Evolutionary conservation across 2,329 filamentous ascomycete species (phyloP).

Genomic region (Alternaria conjuncta): DNA sequence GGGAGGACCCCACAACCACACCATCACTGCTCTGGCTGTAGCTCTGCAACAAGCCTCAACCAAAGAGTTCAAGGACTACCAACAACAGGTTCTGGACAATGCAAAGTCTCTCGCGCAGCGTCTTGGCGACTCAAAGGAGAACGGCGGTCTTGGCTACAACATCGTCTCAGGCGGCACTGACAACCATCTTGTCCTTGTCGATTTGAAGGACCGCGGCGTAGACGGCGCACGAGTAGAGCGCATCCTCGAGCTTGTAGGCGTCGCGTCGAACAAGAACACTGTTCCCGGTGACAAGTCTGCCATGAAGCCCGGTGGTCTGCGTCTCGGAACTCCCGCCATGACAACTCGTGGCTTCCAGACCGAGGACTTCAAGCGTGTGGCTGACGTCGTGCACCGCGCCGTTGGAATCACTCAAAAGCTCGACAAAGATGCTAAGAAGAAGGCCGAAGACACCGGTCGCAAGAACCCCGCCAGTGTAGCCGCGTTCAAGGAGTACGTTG

Average conservation of each 20-base stretch:
- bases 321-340: slow-evolving; percentile 97
- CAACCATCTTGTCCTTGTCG: slow-evolving; percentile 95
- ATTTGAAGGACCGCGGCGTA: slow-evolving; percentile 84
- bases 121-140: slow-evolving; percentile 72
- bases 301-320: slow-evolving; percentile 90
- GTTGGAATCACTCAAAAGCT: slow-evolving; percentile 51
- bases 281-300: slow-evolving; percentile 98
- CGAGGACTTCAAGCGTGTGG: slow-evolving; percentile 80
- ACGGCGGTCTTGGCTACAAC: slow-evolving; percentile 81
- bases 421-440: slow-evolving; percentile 49
- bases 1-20: slow-evolving; percentile 99
- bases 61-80: slow-evolving; percentile 92
- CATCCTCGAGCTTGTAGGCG: slow-evolving; percentile 96
- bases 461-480: slow-evolving; percentile 50
- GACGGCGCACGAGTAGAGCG: slow-evolving; percentile 96
- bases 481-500: slow-evolving; percentile 51
- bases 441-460: slow-evolving; percentile 44
- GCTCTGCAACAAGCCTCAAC: slow-evolving; percentile 92
- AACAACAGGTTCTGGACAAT: slow-evolving; percentile 89
- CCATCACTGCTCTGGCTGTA: slow-evolving; percentile 94
- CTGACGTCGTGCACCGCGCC: slow-evolving; percentile 51
- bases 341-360: slow-evolving; percentile 92
- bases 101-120: slow-evolving; percentile 85
- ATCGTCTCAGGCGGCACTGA: slow-evolving; percentile 95
- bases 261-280: slow-evolving; percentile 99